Evolutionary conservation across 768 basidiomycete genomes (phyloP), one percentile per base, ranked within the genome.

Genomic region (Clitopilus passeckerianus): DNA sequence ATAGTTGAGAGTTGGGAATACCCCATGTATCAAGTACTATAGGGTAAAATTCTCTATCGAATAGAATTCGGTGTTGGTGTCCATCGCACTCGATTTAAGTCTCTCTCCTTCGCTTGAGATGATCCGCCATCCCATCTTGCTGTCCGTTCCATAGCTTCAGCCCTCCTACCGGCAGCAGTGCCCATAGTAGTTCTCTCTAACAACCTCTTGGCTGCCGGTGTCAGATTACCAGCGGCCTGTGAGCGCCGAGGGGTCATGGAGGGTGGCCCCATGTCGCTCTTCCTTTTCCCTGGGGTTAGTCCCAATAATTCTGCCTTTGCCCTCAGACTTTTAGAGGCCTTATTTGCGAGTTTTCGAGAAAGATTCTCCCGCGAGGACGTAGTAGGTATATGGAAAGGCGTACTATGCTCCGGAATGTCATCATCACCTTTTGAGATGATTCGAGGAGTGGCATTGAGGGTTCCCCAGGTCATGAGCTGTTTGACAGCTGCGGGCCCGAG

Each of bases 391-490:
- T 83, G 86, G 74, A 98, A 99, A 2, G 90, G 86, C 9, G 87
- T 87, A 53, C 73, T 79, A 5, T 82, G 77, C 15, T 77, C 72
- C 7, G 72, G 74, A 66, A 74, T 64, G 68, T 81, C 80, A 34
- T 81, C 80, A 34, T 86, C 81, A 9, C 80, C 74, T 65, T 82
- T 77, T 10, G 86, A 85, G 63, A 98, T 82, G 5, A 97, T 81
- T 57, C 96, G 87, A 2, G 97, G 97, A 8, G 97, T 98, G 15
- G 91, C 89, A 63, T 88, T 86, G 22, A 98, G 79, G 12, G 93
- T 95, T 1, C 97, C 97, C 94, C 93, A 95, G 12, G 97, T 99
- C 90, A 98, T 94, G 15, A 99, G 83, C 64, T 98, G 89, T 67
- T 94, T 93, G 56, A 98, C 80, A 0, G 92, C 90, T 5, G 80